These are phyloP conservation scores for Elsinoe necatrix DNA, from an alignment of 2,329 filamentous ascomycete genomes.

Conservation along the genomic window DNA sequence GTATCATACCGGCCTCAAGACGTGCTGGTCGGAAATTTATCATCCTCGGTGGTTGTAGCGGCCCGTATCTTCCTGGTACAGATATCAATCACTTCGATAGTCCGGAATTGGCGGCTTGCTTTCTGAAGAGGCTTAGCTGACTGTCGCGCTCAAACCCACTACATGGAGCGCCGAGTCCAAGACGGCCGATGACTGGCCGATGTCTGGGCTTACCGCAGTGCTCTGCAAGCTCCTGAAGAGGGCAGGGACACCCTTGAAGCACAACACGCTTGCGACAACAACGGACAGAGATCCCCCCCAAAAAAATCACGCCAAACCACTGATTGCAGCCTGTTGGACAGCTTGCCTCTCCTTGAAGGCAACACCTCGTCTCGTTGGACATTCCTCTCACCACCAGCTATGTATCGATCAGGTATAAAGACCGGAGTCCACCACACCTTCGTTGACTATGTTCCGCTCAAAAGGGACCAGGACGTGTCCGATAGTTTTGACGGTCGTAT, in stretches of 20 bases:
- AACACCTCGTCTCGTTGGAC: background rate
- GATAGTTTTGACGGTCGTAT: background rate
- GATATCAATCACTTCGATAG: background rate
- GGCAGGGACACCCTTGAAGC: background rate
- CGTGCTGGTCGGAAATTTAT: conserved; percentile 26
- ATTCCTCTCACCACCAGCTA: background rate
- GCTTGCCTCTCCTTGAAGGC: background rate
- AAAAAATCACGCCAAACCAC: background rate
- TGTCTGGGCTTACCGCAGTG: background rate
- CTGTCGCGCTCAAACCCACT: background rate
- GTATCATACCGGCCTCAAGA: conserved; percentile 29
- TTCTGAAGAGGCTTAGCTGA: background rate
- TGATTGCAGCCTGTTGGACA: background rate
- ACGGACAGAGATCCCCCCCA: background rate
- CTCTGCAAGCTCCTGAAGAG: background rate
- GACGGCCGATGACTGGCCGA: background rate
- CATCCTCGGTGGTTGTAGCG: conserved; percentile 30
- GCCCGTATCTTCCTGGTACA: conserved; percentile 17
- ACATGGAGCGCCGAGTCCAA: background rate
- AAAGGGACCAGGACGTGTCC: background rate
- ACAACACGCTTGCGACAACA: background rate
- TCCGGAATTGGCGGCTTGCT: background rate
- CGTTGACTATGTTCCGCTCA: background rate
- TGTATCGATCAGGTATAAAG: background rate
- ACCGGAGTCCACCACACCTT: background rate